Evolutionary conservation across 805 yeast genomes (phyloP).

Genomic region (Metschnikowia matae): DNA sequence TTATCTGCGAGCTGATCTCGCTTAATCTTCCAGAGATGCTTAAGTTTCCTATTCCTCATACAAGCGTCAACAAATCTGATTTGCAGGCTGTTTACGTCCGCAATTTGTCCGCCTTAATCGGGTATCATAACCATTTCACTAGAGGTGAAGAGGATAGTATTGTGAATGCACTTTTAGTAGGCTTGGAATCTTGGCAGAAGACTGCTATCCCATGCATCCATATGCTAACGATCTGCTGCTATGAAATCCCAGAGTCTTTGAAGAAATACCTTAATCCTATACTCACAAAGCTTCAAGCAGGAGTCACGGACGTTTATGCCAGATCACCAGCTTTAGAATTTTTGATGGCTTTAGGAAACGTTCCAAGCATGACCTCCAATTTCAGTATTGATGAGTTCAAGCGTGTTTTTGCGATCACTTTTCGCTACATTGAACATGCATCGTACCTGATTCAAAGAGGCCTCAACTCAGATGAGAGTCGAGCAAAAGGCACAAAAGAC

Average conservation of each 20-base stretch:
- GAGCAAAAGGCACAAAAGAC: slow-evolving; percentile 12
- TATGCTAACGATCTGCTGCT: slow-evolving; percentile 71
- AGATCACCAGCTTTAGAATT: slow-evolving; percentile 75
- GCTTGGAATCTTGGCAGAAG: slow-evolving; percentile 70
- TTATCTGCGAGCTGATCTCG: slow-evolving; percentile 58
- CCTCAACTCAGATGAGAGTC: slow-evolving; percentile 4
- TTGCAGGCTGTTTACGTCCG: slow-evolving; percentile 63
- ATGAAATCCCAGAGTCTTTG: slow-evolving; percentile 71
- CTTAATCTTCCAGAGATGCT: slow-evolving; percentile 39
- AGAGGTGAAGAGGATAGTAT: slow-evolving; percentile 61
- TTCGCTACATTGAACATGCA: slow-evolving; percentile 72
- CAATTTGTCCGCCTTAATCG: slow-evolving; percentile 57
- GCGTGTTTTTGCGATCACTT: slow-evolving; percentile 78
- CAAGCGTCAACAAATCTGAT: slow-evolving; percentile 50
- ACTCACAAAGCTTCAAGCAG: slow-evolving; percentile 67
- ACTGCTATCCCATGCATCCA: slow-evolving; percentile 77
- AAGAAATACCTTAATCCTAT: slow-evolving; percentile 66
- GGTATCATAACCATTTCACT: slow-evolving; percentile 52
- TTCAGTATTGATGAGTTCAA: slow-evolving; percentile 75
- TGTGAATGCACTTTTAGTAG: slow-evolving; percentile 54
- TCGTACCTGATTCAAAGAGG: slow-evolving; percentile 42
- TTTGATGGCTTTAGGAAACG: slow-evolving; percentile 57
- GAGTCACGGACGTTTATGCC: slow-evolving; percentile 65
- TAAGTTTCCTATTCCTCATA: slow-evolving; percentile 31
- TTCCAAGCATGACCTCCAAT: slow-evolving; percentile 64